phyloP scores from a whole-genome alignment of 345 rosid genomes.

The Fremontodendron californicum region DNA sequence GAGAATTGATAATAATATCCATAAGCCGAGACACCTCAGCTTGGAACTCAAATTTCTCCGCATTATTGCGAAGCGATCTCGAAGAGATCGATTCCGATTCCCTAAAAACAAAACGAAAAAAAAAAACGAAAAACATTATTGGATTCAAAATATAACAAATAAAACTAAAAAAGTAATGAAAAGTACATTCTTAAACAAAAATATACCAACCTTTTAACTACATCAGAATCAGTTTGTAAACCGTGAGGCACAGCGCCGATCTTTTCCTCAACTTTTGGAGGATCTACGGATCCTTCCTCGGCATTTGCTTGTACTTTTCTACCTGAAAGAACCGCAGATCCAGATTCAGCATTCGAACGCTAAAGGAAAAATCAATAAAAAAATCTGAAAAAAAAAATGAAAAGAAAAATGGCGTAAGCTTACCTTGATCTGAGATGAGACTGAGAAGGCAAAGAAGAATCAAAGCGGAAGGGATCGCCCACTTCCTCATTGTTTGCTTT shows the following conservation, averaged over 20 bases:
- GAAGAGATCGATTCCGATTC: slow-evolving; percentile 92
- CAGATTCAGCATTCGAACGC: neutral
- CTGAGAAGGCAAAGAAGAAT: slow-evolving; percentile 61
- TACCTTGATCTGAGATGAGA: slow-evolving; percentile 88
- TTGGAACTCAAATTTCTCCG: slow-evolving; percentile 96
- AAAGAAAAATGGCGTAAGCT: neutral
- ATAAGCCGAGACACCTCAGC: slow-evolving; percentile 99
- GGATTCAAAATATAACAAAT: neutral
- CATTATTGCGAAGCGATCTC: slow-evolving; percentile 72
- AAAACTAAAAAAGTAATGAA: neutral
- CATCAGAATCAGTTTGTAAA: slow-evolving; percentile 92
- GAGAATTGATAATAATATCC: slow-evolving; percentile 97
- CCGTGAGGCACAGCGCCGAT: slow-evolving; percentile 90
- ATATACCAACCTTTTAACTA: slow-evolving; percentile 60
- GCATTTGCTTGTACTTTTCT: slow-evolving; percentile 81
- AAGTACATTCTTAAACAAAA: neutral
- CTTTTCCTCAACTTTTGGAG: slow-evolving; percentile 92
- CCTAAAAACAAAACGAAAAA: slow-evolving; percentile 32
- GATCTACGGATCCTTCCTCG: slow-evolving; percentile 57
- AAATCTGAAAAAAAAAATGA: neutral
- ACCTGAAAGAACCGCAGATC: slow-evolving; percentile 43
- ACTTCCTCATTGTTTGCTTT: slow-evolving; percentile 63
- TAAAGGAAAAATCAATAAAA: neutral
- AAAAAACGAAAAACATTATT: neutral
- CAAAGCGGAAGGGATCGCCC: slow-evolving; percentile 80